Evolutionary conservation across 164 flowering plant species (phyloP), one percentile per base, ranked within the genome.

Genomic region (Sedum album): DNA sequence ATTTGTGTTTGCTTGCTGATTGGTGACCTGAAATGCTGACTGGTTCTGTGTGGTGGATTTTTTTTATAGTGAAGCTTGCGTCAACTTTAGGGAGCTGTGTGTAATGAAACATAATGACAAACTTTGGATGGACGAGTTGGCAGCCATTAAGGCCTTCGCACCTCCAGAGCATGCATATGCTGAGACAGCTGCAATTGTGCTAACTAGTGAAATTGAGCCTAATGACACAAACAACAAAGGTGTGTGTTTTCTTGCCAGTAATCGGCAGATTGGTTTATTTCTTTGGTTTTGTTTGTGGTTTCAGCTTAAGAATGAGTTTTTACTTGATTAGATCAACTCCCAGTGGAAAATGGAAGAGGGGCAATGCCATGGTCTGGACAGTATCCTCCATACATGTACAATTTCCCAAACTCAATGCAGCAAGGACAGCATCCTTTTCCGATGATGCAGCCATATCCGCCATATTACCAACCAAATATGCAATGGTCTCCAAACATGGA

Each of bases 91-190:
- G 72, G 84, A 82, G 49, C 71, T 87, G 18, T 85, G 81, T 75
- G 72, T 80, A 69, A 82, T 76, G 73, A 85, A 87, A 78, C 82
- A 79, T 63, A 72, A 71, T 23, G 89, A 85, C 53, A 71, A 79
- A 21, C 73, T 81, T 68, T 87, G 88, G 88, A 80, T 82, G 85
- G 88, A 84, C 67, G 89, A 87, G 67, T 72, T 87, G 33, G 86
- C 89, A 11, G 84, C 88, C 60, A 73, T 81, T 75, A 80, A 81
- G 76, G 85, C 84, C 1, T 82, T 60, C 41, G 25, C 80, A 36
- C 81, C 75, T 31, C 70, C 78, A 13, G 84, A 81, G 14, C 71
- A 83, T 6, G 70, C 87, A 26, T 83, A 69, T 72, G 42, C 76
- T 66, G 86, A 82, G 67, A 73, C 84, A 62, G 75, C 86, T 49